Evolutionary conservation across 768 basidiomycete genomes (phyloP).

Genomic region (Epithele typhae): DNA sequence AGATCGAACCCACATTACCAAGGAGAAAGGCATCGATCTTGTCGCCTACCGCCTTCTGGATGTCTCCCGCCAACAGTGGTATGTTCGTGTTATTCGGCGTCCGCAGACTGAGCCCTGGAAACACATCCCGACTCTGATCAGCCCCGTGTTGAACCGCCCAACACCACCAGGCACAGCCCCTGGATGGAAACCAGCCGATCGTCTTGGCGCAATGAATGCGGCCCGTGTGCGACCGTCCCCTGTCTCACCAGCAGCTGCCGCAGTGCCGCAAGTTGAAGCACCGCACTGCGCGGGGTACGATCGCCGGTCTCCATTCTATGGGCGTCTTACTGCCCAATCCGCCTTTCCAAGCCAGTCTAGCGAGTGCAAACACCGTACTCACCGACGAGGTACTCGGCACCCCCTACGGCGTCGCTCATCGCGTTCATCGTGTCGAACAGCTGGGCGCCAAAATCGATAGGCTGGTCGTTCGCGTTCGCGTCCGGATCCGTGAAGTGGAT

Average conservation of each 20-base stretch:
- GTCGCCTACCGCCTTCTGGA: conserved; percentile 33
- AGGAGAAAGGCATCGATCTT: conserved; percentile 42
- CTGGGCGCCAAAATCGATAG: conserved; percentile 43
- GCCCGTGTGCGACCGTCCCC: no score
- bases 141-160: no score
- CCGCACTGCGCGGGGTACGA: no score
- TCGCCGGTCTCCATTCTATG: no score
- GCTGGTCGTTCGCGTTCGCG: conserved; percentile 40
- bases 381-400: conserved; percentile 31
- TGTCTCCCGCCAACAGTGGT: conserved; percentile 29
- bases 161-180: no score
- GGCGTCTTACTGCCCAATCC: no score
- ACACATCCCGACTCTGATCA: no score
- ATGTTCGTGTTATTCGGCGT: conserved; percentile 34
- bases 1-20: conserved; percentile 39
- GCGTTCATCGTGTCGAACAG: conserved; percentile 44
- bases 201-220: no score
- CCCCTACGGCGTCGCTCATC: conserved; percentile 28
- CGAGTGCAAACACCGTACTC: not conserved
- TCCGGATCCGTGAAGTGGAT: conserved; percentile 31
- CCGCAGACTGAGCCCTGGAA: conserved; percentile 38
- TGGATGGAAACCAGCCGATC: no score
- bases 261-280: no score
- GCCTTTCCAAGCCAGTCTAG: no score
- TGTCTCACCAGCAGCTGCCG: no score